Conservation (phyloP, 139 green algal species). For the Tetradesmus obliquus region DNA sequence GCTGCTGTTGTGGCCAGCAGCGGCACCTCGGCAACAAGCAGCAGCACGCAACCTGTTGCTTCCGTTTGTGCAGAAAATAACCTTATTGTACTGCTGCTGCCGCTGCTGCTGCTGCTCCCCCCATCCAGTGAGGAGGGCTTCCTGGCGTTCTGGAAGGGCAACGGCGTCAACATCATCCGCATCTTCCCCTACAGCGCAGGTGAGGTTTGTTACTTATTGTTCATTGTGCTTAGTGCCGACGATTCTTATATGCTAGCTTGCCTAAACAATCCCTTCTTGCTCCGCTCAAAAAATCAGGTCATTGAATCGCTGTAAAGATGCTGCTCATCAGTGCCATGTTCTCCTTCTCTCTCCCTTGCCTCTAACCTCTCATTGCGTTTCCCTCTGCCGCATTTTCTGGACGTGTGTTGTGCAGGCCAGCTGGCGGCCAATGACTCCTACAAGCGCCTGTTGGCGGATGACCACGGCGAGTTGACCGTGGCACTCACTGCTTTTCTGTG, state of each 20-base stretch:
- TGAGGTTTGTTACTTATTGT: not conserved
- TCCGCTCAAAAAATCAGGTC: too few relatives aligned
- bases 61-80: not conserved
- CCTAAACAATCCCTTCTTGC: too few relatives aligned
- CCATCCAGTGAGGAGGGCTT: constrained; percentile 86
- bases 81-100: not conserved
- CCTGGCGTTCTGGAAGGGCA: constrained; percentile 95
- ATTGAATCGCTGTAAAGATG: too few relatives aligned
- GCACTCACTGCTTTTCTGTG: not conserved
- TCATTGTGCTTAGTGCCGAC: too few relatives aligned
- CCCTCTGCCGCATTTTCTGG: not conserved
- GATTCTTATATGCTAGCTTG: too few relatives aligned
- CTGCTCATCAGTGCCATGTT: too few relatives aligned
- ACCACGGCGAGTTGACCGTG: constrained; percentile 77
- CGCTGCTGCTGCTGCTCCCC: not conserved
- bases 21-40: not conserved
- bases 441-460: constrained; percentile 78
- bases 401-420: constrained; percentile 45
- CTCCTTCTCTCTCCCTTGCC: too few relatives aligned
- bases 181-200: constrained; percentile 95
- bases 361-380: too few relatives aligned
- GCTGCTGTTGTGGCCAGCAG: not conserved
- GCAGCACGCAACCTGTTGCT: not conserved
- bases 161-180: constrained; percentile 91
- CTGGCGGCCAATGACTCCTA: constrained; percentile 85